These are phyloP conservation scores for Puccinia coronata DNA, from an alignment of 1,284 basidiomycete genomes.

Conservation along the genomic window DNA sequence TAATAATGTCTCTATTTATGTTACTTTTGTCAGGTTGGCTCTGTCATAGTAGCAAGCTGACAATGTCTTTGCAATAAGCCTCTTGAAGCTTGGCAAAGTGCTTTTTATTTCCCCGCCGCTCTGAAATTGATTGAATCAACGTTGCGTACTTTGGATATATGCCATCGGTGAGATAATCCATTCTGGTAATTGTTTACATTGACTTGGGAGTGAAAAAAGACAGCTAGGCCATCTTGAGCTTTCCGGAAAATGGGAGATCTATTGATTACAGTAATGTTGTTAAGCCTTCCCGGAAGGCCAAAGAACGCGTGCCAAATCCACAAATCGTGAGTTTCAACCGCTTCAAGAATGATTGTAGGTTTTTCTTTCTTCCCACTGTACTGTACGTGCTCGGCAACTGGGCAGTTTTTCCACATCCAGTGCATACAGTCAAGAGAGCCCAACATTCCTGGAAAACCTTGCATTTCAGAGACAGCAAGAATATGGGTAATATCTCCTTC, in stretches of 20 bases:
- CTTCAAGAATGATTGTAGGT: constrained; percentile 8
- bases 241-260: not conserved
- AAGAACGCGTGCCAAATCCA: too few relatives aligned
- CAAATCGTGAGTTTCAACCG: not conserved
- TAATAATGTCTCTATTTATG: too few relatives aligned
- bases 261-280: not conserved
- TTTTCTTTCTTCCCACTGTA: constrained; percentile 28
- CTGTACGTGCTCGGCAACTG: not conserved
- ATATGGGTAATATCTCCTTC: not conserved
- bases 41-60: too few relatives aligned
- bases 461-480: not conserved
- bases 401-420: constrained; percentile 25
- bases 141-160: constrained; percentile 11
- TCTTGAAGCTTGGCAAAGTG: constrained; percentile 5
- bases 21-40: too few relatives aligned
- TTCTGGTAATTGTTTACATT: not conserved
- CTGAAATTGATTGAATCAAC: not conserved
- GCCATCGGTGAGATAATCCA: not conserved
- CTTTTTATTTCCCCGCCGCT: not conserved
- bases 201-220: not conserved
- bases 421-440: constrained; percentile 10
- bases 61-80: not conserved
- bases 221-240: not conserved
- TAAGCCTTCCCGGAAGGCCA: too few relatives aligned
- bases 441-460: not conserved